Percentiles rank a stretch among this genome's conserved stretches.
phyloP scores from a whole-genome alignment of 148 eudicot species.

The Chenopodium album region DNA sequence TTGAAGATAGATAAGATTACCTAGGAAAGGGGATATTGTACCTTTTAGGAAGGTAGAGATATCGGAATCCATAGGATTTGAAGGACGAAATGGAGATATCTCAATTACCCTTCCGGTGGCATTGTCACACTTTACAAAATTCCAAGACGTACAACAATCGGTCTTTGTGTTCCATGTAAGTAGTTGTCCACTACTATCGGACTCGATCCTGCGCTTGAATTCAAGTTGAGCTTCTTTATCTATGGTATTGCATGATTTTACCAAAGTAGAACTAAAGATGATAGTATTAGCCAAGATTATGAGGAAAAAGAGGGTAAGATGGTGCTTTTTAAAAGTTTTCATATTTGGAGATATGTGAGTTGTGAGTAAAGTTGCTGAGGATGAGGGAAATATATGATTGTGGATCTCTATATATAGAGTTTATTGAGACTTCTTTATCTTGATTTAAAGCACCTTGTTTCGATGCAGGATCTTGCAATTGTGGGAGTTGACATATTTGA shows the following conservation, averaged over 20 bases:
- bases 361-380: no score
- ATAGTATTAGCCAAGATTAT: not conserved
- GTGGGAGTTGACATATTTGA: no score
- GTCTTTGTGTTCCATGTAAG: not conserved
- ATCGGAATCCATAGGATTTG: not conserved
- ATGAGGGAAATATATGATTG: no score
- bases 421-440: no score
- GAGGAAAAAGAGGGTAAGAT: not conserved
- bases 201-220: not conserved
- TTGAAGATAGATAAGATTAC: slow-evolving; percentile 48
- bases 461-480: no score
- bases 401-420: no score
- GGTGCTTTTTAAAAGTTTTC: not conserved
- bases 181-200: not conserved
- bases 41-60: slow-evolving; percentile 24
- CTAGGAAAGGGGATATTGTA: slow-evolving; percentile 60
- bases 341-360: not conserved
- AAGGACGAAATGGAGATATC: not conserved
- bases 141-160: slow-evolving; percentile 4
- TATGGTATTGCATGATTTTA: not conserved
- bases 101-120: not conserved
- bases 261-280: not conserved
- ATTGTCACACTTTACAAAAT: not conserved
- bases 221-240: not conserved
- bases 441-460: no score